A percentile compares a stretch with the other conserved stretches of the same genome.
Conservation (phyloP, 495 filamentous ascomycete species). For the Copromyces sp. region DNA sequence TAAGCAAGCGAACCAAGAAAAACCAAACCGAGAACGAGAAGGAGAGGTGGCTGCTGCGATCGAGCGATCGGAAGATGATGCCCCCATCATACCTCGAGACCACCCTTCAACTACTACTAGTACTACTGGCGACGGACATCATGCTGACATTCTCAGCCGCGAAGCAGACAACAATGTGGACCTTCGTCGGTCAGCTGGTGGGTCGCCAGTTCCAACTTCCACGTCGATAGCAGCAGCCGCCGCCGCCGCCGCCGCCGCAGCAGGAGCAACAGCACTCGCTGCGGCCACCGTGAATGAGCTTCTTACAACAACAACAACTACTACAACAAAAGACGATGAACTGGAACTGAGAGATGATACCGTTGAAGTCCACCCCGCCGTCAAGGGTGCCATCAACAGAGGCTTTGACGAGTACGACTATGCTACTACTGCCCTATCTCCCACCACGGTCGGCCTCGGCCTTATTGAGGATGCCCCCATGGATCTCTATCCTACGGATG, state of each 20-base stretch:
- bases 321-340: neutral
- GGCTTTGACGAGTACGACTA: neutral
- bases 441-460: constrained; percentile 13
- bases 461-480: constrained; percentile 19
- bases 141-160: neutral
- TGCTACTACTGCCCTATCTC: neutral
- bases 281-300: neutral
- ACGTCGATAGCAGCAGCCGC: neutral
- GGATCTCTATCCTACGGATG: constrained; percentile 15
- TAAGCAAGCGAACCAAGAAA: neutral
- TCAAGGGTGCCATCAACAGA: neutral
- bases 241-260: neutral
- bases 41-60: neutral
- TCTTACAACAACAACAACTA: neutral
- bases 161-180: neutral
- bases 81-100: neutral
- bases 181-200: neutral
- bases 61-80: neutral
- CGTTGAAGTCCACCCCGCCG: neutral
- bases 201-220: neutral
- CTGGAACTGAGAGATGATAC: neutral
- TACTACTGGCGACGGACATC: neutral
- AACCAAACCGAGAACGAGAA: too few species aligned
- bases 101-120: neutral
- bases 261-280: neutral